Evolutionary conservation across 176 grass and related monocot genomes (phyloP), one percentile per base, ranked within the genome.

Genomic region (Carex scoparia): DNA sequence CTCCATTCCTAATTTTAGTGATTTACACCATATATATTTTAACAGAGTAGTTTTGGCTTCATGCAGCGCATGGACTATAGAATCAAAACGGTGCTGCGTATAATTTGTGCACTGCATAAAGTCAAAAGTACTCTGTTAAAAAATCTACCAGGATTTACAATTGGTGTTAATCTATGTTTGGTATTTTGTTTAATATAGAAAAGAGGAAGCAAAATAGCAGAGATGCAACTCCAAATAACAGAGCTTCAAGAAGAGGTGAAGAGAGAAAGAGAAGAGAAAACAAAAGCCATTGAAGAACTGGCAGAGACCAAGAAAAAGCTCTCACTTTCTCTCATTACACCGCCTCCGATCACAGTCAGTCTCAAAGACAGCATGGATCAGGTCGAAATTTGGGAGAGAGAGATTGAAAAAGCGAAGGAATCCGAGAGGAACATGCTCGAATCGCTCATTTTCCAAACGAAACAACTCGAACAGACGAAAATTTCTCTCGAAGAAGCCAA

Each of bases 391-490:
- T 55, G 93, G 14, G 88, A 95, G 79, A 85, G 70, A 56, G 93
- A 99, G 79, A 87, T 84, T 10, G 91, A 90, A 57, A 92, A 66
- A 72, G 86, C 88, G 51, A 99, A 95, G 88, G 87, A 94, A 68
- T 99, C 96, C 33, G 96, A 99, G 85, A 91, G 93, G 35, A 99
- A 88, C 89, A 92, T 95, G 93, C 91, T 99, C 0, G 96, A 99
- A 75, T 99, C 96, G 9, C 62, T 99, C 0, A 81, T 94, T 62
- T 94, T 86, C 55, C 93, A 95, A 87, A 95, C 93, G 0, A 95
- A 99, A 87, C 90, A 89, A 68, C 88, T 99, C 61, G 93, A 99
- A 88, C 93, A 99, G 79, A 88, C 93, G 66, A 99, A 99, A 90
- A 91, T 99, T 32, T 87, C 93, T 4, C 87, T 94, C 0, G 96